Conservation (phyloP, 352 stramenopile species). For the Pythium pyrilobum region DNA sequence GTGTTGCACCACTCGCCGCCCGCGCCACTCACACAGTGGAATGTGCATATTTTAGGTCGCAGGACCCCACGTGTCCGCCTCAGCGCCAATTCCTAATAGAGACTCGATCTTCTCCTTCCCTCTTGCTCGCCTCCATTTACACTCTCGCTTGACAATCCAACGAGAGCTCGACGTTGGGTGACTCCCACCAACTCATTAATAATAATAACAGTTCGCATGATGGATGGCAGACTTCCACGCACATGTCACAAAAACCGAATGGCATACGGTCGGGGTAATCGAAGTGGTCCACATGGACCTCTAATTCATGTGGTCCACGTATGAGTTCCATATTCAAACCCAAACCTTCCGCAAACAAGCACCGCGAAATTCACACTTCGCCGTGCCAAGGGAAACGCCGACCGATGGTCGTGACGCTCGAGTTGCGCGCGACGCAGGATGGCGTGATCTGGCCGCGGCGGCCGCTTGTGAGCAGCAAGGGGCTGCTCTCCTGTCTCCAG, state of each 20-base stretch:
- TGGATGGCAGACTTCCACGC: too few species aligned
- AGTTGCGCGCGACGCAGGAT: constrained; percentile 58
- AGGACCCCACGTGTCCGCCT: not conserved
- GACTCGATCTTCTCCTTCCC: not conserved
- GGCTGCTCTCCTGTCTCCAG: constrained; percentile 56
- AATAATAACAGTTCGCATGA: too few species aligned
- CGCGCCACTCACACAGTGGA: not conserved
- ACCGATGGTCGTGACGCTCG: constrained; percentile 59
- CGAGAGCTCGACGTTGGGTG: too few species aligned
- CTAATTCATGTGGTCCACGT: constrained; percentile 1
- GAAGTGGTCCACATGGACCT: not conserved
- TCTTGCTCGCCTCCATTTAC: too few species aligned
- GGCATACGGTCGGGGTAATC: not conserved
- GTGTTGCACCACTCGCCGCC: not conserved
- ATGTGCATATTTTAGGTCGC: constrained; percentile 5
- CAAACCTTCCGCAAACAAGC: not conserved
- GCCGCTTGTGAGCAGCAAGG: constrained; percentile 61
- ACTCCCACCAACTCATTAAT: not conserved
- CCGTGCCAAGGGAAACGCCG: not conserved
- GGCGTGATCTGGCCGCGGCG: constrained; percentile 72
- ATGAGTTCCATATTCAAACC: not conserved
- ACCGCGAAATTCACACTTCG: constrained; percentile 1
- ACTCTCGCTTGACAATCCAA: too few species aligned
- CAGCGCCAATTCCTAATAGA: not conserved
- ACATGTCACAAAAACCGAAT: not conserved